Evolutionary conservation across 306 rosid species (phyloP), one percentile per base, ranked within the genome.

Genomic region (Canavalia ensiformis): DNA sequence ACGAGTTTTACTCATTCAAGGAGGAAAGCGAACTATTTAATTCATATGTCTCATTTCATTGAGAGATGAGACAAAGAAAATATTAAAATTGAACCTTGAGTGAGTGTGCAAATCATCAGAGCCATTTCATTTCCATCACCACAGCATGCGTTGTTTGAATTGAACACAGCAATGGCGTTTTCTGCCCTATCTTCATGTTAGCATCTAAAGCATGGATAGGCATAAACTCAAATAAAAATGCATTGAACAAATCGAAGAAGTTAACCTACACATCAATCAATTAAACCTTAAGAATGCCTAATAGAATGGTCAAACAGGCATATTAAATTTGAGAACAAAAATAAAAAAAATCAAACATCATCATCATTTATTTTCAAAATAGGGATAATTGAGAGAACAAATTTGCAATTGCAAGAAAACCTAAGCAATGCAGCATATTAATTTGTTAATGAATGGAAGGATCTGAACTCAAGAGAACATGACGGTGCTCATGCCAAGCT

Each of bases 391-490:
- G 39, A 62, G 33, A 41, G 54, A 2, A 50, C 31, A 37, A 3
- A 37, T 4, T 25, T 28, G 31, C 42, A 41, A 46, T 9, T 7
- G 35, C 66, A 51, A 30, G 41, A 41, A 63, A 60, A 65, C 18
- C 41, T 2, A 55, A 46, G 8, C 6, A 63, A 35, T 10, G 37
- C 33, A 56, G 28, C 75, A 18, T 37, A 37, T 37, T 37, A 37
- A 74, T 18, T 18, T 12, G 11, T 7, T 0, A 34, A 66, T 25
- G 46, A 57, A 46, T 34, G n/a, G 25, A 68, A 42, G 73, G 81
- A 75, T 82, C 41, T 68, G 77, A 75, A 76, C 13, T 64, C 37
- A 41, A 52, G 62, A 72, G 63, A 69, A 41, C n/a, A 50, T 1
- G 59, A 7, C 1, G 11, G 1, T 4, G 30, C 13, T 52, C 18